phyloP scores from a whole-genome alignment of 2,329 filamentous ascomycete species.

The Fusarium heterosporum region DNA sequence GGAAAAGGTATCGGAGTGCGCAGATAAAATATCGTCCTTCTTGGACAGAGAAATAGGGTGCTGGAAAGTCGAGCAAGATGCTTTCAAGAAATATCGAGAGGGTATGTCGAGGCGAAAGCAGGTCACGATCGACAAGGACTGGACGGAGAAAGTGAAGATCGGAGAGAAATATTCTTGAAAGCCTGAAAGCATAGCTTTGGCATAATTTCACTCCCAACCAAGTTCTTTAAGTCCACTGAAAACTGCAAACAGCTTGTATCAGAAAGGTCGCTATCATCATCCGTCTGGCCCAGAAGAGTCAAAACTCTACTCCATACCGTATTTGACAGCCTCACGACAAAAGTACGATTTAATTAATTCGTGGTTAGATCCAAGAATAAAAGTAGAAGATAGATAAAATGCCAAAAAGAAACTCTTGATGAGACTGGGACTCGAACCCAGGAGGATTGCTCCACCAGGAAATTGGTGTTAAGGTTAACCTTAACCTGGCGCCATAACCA shows the following conservation, averaged over 20 bases:
- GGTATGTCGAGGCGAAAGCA: not conserved
- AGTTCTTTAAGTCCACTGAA: not conserved
- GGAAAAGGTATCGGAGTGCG: slow-evolving; percentile 7
- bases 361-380: slow-evolving; percentile 51
- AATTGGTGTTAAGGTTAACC: slow-evolving; percentile 34
- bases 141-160: not conserved
- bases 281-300: too few relatives aligned
- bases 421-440: slow-evolving; percentile 40
- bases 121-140: not conserved
- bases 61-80: not conserved
- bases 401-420: slow-evolving; percentile 13
- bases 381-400: slow-evolving; percentile 51
- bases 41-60: not conserved
- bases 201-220: not conserved
- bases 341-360: not conserved
- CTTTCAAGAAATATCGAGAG: not conserved
- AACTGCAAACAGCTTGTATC: not conserved
- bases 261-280: too few relatives aligned
- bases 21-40: not conserved
- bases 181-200: not conserved
- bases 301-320: not conserved
- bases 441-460: slow-evolving; percentile 39
- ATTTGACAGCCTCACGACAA: too few relatives aligned
- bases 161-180: not conserved
- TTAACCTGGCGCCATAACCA: slow-evolving; percentile 40